Base-by-base conservation (phyloP, 2,329 filamentous ascomycete genomes). In the Xylaria sp. region DNA sequence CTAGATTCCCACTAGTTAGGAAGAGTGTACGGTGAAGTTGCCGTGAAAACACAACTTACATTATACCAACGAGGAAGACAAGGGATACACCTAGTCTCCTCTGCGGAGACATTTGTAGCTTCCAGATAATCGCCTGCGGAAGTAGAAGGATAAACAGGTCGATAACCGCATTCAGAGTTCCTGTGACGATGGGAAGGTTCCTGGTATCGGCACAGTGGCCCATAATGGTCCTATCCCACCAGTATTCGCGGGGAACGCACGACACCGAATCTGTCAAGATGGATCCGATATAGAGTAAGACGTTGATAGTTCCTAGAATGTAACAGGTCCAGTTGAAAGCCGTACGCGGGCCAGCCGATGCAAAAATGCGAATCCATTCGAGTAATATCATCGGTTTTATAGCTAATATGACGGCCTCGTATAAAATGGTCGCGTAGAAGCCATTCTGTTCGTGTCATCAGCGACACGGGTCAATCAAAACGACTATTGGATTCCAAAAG, bases 241-340 rank as follows among this genome's bases (percentile, higher is more conserved):
- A 63, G 20, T 63, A 63, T 63, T 63, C 61, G 42, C 61, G 61
- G 15, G 61, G 61, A 17, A 38, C 26, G 20, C 61, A 63, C 40
- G 61, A 63, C 28, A 58, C 61, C 15, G 61, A 28, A 17, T 63
- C 61, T 31, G 61, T 58, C 53, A 63, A 58, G 10, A 63, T 63
- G 9, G 61, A 63, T 1, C 42, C 61, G 9, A 58, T 54, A 31
- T 63, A 63, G 42, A 63, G 61, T 9, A 63, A 20, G 53, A 63
- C 48, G n/a, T 63, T 63, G 40, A 63, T 28, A 20, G 61, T 40
- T 26, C 48, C 61, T 5, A 63, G 13, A 31, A 26, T 40, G 53
- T 63, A 63, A 63, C 61, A 63, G 3, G 61, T 63, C 61, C 61
- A 63, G 42, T 63, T 58, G 53, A 63, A 63, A 33, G 61, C 61